Conservation (phyloP, 1,139 yeast genomes). For the Hansenula lynferdii region DNA sequence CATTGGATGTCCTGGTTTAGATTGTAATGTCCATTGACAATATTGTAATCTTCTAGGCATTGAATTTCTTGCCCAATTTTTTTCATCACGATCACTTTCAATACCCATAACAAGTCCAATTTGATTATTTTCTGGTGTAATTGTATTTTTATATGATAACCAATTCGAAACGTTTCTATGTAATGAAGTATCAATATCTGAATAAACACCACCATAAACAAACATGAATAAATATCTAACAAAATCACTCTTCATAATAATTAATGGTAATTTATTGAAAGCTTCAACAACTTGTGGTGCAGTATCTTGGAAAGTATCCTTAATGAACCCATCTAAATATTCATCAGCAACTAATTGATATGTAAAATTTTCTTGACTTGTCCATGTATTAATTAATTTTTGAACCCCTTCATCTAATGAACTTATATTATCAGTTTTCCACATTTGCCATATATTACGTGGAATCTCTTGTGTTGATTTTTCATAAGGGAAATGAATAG, state of each 20-base stretch:
- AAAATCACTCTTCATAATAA: constrained; percentile 79
- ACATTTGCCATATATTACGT: constrained; percentile 4
- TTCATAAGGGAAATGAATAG: constrained; percentile 12
- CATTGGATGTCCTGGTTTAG: constrained; percentile 50
- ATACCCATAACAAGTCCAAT: constrained; percentile 43
- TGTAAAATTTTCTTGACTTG: constrained; percentile 1
- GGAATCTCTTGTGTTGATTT: constrained; percentile 4
- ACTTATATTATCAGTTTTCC: constrained; percentile 5
- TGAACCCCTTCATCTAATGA: constrained; percentile 5
- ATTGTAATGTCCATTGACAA: constrained; percentile 41
- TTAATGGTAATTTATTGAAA: constrained; percentile 67
- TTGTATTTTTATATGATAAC: neutral
- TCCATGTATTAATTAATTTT: constrained; percentile 3
- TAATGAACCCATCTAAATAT: constrained; percentile 57
- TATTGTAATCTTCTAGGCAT: constrained; percentile 36
- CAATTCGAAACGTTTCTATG: neutral
- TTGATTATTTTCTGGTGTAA: constrained; percentile 27
- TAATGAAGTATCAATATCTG: constrained; percentile 71
- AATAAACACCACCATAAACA: constrained; percentile 86
- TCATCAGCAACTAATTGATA: constrained; percentile 54
- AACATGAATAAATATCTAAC: constrained; percentile 74
- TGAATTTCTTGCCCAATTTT: constrained; percentile 19
- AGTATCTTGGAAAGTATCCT: constrained; percentile 47
- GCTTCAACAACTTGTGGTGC: constrained; percentile 77
- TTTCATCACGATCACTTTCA: constrained; percentile 31